A percentile compares a stretch with the other conserved stretches of the same genome.
Evolutionary conservation across 2,329 filamentous ascomycete genomes (phyloP).

Genomic region (Cladophialophora immunda): DNA sequence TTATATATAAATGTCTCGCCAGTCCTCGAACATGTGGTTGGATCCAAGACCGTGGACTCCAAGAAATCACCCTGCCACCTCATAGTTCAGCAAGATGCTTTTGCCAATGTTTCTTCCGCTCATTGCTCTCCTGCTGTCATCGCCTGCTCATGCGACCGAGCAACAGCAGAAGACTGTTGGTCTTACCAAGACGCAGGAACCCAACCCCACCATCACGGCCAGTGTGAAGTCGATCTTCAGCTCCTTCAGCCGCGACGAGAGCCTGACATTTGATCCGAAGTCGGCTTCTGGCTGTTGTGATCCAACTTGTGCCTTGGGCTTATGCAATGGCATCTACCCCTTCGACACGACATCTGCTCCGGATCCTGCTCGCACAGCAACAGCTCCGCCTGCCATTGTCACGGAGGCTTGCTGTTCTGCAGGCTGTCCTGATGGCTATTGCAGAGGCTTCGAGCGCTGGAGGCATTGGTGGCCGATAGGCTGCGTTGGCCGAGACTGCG

Average conservation of each 20-base stretch:
- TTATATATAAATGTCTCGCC: background rate
- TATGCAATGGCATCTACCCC: slow-evolving; percentile 18
- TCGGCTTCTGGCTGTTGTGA: slow-evolving; percentile 14
- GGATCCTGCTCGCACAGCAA: background rate
- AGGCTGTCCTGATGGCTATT: slow-evolving; percentile 18
- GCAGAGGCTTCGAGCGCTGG: background rate
- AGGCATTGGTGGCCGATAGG: slow-evolving; percentile 7
- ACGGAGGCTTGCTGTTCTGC: slow-evolving; percentile 15
- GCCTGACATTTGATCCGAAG: background rate
- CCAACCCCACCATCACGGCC: slow-evolving; percentile 17
- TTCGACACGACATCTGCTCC: slow-evolving; percentile 3
- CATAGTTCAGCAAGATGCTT: background rate
- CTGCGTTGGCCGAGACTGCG: slow-evolving; percentile 9
- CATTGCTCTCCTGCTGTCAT: slow-evolving; percentile 11
- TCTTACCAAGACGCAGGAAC: background rate
- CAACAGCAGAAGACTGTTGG: background rate
- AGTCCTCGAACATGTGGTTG: background rate
- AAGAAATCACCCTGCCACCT: background rate
- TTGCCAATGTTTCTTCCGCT: background rate
- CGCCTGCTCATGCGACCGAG: background rate
- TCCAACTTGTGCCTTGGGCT: slow-evolving; percentile 17
- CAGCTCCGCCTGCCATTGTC: slow-evolving; percentile 9
- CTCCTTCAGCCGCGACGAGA: slow-evolving; percentile 4
- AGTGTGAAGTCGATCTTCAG: slow-evolving; percentile 29
- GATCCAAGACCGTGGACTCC: background rate